Conservation (phyloP, 345 rosid species). For the Gossypium turneri region DNA sequence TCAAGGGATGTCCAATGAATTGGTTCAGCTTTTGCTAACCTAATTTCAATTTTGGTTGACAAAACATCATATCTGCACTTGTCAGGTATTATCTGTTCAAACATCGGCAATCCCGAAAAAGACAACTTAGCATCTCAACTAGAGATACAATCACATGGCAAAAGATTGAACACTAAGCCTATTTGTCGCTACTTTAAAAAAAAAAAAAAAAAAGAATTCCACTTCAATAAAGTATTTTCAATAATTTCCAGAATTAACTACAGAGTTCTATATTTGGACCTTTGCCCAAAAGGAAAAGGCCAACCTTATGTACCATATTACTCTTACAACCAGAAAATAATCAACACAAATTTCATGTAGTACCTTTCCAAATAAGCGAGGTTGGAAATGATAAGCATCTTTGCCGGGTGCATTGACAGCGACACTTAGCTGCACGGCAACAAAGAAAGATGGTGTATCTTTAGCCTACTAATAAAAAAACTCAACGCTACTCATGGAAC, state of each 20-base stretch:
- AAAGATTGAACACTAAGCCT: background rate
- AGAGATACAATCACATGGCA: background rate
- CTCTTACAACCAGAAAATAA: background rate
- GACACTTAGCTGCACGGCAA: constrained; percentile 66
- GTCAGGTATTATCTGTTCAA: constrained; percentile 63
- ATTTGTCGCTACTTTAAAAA: background rate
- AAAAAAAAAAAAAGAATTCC: background rate
- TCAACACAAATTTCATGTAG: background rate
- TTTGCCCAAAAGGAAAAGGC: background rate
- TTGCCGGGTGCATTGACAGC: constrained; percentile 64
- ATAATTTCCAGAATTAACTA: background rate
- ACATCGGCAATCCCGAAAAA: constrained; percentile 10
- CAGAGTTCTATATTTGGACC: background rate
- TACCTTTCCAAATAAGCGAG: constrained; percentile 93
- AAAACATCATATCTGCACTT: constrained; percentile 64
- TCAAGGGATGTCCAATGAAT: constrained; percentile 84
- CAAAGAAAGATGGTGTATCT: background rate
- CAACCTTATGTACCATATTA: background rate
- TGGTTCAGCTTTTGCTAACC: constrained; percentile 72
- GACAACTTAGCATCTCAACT: constrained; percentile 4
- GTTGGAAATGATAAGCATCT: constrained; percentile 69
- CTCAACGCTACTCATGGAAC: background rate
- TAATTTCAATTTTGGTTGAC: constrained; percentile 81
- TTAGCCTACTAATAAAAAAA: background rate
- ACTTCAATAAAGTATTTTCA: background rate